Evolutionary conservation across 257 asterid species (phyloP).

Genomic region (Rhazya stricta): DNA sequence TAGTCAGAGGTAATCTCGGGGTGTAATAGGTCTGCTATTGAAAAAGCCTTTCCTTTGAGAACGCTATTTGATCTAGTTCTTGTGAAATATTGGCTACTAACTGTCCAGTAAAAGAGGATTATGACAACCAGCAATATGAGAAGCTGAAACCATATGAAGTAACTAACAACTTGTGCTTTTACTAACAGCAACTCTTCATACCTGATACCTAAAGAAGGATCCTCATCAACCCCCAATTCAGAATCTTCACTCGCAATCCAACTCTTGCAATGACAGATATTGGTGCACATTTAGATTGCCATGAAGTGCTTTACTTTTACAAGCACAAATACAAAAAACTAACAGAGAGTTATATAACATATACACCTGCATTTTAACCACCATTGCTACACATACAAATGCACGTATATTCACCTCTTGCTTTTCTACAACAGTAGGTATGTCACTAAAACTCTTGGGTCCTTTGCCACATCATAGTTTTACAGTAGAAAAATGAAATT

Average conservation of each 20-base stretch:
- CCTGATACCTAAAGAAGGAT: not conserved
- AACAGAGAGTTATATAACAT: not conserved
- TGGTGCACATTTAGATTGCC: not conserved
- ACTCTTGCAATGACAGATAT: not conserved
- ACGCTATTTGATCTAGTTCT: not conserved
- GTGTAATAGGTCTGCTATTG: not conserved
- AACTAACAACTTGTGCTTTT: not conserved
- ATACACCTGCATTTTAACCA: no score
- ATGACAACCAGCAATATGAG: not conserved
- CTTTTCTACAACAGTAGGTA: not conserved
- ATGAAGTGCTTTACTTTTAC: not conserved
- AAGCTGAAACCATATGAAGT: not conserved
- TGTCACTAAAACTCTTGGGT: not conserved
- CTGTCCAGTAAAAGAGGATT: not conserved
- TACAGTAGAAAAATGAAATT: not conserved
- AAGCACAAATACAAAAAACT: not conserved
- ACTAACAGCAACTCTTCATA: not conserved
- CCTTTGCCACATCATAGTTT: not conserved
- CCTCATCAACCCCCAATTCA: not conserved
- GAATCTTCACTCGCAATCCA: not conserved
- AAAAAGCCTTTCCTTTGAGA: not conserved
- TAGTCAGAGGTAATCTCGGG: not conserved
- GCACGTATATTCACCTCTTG: not conserved
- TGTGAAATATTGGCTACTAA: not conserved
- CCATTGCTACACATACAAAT: not conserved